Base-by-base conservation (phyloP, 257 asterid species). In the Ehretia macrophylla region DNA sequence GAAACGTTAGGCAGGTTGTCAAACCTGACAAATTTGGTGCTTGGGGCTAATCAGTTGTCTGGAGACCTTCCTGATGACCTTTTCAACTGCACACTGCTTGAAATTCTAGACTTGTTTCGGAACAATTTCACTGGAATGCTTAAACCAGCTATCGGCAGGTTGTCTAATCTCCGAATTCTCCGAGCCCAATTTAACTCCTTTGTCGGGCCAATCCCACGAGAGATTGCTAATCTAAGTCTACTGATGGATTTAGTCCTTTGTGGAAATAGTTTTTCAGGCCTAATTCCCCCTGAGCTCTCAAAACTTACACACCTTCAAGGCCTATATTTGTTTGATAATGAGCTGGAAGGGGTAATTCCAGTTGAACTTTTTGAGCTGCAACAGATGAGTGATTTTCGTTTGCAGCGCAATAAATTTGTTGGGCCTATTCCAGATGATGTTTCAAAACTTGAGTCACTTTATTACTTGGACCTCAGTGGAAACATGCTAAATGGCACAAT, bases 401-500 rank as follows among this genome's bases (percentile, higher is more conserved):
- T 90, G 74, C 72, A 71, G 65, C 51, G 77, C 62, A 90, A 87
- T 63, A 73, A 54, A 49, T 58, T 90, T 10, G 46, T 45, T 0
- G 95, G 96, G 11, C 77, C 75, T 37, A 67, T 90, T 58, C 95
- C 94, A 4, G 73, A 66, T 14, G 72, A 78, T 8, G 58, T 86
- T 42, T 75, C 87, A 4, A 64, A 75, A 16, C 83, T 87, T 1
- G 72, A 70, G 47, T 74, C 46, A 5, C 83, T 90, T 52, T 66
- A 93, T 16, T 46, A 55, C 68, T 58, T 90, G 68, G 90, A 87
- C 58, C 75, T 90, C 52, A 83, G 93, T 21, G 73, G 83, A 48
- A 90, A 90, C 82, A 64, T 61, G 71, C 77, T 90, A 13, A 80
- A 77, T n/a, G 96, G 97, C 48, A 72, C 83, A 55, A 67, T 90